Base-by-base conservation (phyloP, 106 monocot species). In the Platanthera zijinensis region DNA sequence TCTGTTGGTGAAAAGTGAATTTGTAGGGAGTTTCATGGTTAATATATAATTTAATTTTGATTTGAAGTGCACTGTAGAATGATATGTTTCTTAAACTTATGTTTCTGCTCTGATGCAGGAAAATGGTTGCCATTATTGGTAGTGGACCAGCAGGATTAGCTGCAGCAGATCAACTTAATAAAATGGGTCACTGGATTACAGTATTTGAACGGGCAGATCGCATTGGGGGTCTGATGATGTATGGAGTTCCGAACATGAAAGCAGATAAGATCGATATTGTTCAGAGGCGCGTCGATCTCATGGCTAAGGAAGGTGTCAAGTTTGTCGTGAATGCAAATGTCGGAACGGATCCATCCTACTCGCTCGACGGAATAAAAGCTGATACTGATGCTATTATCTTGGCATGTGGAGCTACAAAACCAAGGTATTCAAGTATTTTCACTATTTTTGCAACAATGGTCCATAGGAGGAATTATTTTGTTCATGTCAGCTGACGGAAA, bases 241-340 rank as follows among this genome's bases (percentile, higher is more conserved):
- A 99, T 78, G 99, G 99, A 19, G 99, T 99, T 80, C 99, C 99
- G 47, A 99, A 99, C 85, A 99, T 99, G 99, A 99, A 99, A 81
- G 77, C 99, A 7, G 99, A 92, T 75, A 99, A 99, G 75, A 72
- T 86, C 53, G 90, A 87, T 30, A 74, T 99, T 79, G 99, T 99
- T 62, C 94, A 94, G 74, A 91, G 99, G 5, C 99, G 94, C 74
- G 99, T 94, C 10, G 81, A 99, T 66, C 89, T 99, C 69, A 92
- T 99, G 99, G 79, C 90, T 8, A 57, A 84, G 51, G 99, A 99
- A 82, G 99, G 99, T 47, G 79, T 99, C 13, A 86, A 86, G n/a
- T 99, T 99, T 78, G 90, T 99, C 39, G 90, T 90, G 81, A 99
- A 90, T 88, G 99, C 99, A 32, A 82, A 91, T 83, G 90, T 99